Conservation (phyloP, 176 grass and related monocot genomes). For the Echinochloa phyllopogon region DNA sequence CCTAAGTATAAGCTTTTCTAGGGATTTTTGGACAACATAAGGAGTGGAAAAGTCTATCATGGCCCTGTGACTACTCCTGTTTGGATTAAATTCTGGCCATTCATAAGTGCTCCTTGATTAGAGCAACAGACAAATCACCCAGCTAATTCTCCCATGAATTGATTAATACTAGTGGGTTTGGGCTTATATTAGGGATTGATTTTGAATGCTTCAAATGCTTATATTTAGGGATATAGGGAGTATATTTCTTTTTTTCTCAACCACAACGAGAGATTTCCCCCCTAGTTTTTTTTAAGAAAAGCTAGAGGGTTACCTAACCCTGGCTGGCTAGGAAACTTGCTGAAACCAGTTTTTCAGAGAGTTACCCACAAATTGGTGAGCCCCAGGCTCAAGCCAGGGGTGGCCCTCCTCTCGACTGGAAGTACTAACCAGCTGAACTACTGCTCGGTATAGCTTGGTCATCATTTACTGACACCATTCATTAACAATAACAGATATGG, state of each 20-base stretch:
- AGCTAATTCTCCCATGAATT: no score
- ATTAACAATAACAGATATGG: background rate
- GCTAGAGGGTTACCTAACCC: background rate
- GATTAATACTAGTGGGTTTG: no score
- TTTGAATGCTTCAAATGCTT: no score
- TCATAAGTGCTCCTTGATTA: no score
- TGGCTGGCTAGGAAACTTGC: background rate
- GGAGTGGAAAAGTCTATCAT: no score
- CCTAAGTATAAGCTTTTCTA: no score
- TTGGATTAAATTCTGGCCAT: no score
- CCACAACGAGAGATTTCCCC: background rate
- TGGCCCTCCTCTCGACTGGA: background rate
- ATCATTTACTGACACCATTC: conserved; percentile 12
- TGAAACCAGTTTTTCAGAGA: background rate
- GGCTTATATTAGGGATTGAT: no score
- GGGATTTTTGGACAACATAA: no score
- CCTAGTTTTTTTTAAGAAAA: background rate
- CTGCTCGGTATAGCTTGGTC: background rate
- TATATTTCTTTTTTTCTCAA: conserved; percentile 4
- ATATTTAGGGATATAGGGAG: background rate
- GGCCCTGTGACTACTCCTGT: no score
- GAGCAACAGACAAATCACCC: no score
- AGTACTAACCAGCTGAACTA: conserved; percentile 10
- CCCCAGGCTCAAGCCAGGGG: background rate
- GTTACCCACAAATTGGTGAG: background rate